Evolutionary conservation across 2,329 filamentous ascomycete genomes (phyloP).

Genomic region (Ceratocystis diversiconidia): DNA sequence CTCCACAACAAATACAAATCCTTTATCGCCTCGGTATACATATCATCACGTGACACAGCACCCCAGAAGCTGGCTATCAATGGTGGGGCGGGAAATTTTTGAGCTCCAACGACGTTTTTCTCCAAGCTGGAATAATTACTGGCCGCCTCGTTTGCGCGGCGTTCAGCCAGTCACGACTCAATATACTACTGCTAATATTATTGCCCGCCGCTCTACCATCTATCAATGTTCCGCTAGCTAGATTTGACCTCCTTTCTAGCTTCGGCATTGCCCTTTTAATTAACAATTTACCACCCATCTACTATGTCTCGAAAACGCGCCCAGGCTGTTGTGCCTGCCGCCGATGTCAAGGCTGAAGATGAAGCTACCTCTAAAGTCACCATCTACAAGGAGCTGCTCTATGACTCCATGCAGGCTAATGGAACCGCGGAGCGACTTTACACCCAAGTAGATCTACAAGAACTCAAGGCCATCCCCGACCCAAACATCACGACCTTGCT

Average conservation of each 20-base stretch:
- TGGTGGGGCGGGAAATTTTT: constrained; percentile 12
- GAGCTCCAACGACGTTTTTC: constrained; percentile 7
- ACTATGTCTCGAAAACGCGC: constrained; percentile 15
- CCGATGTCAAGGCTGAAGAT: constrained; percentile 15
- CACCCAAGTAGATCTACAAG: constrained; percentile 43
- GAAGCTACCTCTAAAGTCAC: constrained; percentile 29
- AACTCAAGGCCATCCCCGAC: constrained; percentile 42
- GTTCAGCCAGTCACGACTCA: background rate
- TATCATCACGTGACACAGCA: background rate
- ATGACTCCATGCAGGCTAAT: constrained; percentile 39
- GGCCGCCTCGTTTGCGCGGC: background rate
- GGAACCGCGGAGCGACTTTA: constrained; percentile 37
- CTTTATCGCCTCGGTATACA: background rate
- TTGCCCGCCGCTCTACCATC: background rate
- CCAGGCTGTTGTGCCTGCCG: constrained; percentile 2
- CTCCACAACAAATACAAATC: too few species aligned
- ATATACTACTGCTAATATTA: background rate
- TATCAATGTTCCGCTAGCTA: background rate
- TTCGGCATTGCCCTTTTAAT: background rate
- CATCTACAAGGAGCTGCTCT: constrained; percentile 42
- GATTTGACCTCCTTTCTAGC: background rate
- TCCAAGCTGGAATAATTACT: background rate
- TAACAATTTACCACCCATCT: background rate
- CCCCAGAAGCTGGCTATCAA: background rate
- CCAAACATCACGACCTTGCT: constrained; percentile 41